Evolutionary conservation across 441 rosid species (phyloP).

Genomic region (Daphne laureola): DNA sequence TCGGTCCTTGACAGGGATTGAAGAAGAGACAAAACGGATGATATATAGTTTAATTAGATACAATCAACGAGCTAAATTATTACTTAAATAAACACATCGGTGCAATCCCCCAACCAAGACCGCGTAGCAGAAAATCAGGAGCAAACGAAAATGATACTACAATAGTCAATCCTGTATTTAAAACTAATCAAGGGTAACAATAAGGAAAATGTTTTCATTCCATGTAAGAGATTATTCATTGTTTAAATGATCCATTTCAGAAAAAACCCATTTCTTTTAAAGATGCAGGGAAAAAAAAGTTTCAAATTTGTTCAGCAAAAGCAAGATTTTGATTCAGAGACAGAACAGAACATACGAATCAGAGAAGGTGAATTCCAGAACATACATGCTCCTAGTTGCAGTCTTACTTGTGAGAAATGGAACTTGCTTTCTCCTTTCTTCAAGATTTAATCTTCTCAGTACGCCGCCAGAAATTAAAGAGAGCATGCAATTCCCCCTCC

Average conservation of each 20-base stretch:
- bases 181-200: slow-evolving; percentile 4
- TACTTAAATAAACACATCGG: neutral
- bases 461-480: slow-evolving; percentile 11
- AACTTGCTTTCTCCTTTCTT: neutral
- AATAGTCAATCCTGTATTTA: slow-evolving; percentile 21
- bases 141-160: slow-evolving; percentile 22
- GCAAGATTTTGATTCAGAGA: neutral
- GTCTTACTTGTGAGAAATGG: no score
- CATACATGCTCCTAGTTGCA: neutral
- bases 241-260: neutral
- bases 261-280: neutral
- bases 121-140: slow-evolving; percentile 17
- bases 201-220: slow-evolving; percentile 3
- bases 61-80: slow-evolving; percentile 13
- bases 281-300: neutral
- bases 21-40: slow-evolving; percentile 27
- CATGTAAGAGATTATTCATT: neutral
- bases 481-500: neutral
- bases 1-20: slow-evolving; percentile 29
- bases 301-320: neutral
- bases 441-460: slow-evolving; percentile 15
- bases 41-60: slow-evolving; percentile 15
- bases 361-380: no score
- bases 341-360: neutral
- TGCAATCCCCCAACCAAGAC: slow-evolving; percentile 8